phyloP scores from a whole-genome alignment of 495 filamentous ascomycete genomes.

The Neurospora sp. region DNA sequence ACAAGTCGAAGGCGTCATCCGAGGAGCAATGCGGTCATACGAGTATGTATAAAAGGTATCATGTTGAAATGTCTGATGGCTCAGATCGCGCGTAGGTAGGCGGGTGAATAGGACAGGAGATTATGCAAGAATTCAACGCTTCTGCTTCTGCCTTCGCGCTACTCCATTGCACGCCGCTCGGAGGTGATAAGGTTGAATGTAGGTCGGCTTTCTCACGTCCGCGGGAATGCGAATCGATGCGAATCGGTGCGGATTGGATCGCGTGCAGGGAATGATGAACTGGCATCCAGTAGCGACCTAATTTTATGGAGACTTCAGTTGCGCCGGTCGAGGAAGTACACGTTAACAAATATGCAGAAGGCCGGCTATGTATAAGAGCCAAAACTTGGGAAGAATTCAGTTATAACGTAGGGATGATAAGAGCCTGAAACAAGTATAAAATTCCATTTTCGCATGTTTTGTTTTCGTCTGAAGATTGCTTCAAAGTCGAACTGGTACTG shows the following conservation, averaged over 20 bases:
- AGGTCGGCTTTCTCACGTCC: background rate
- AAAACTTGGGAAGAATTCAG: background rate
- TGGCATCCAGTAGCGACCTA: background rate
- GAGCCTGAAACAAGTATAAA: background rate
- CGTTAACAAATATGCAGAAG: background rate
- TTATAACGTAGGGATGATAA: background rate
- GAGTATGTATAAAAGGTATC: slow-evolving; percentile 77
- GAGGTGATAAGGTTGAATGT: background rate
- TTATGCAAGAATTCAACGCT: background rate
- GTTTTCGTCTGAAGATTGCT: background rate
- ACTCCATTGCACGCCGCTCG: background rate
- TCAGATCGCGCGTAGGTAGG: background rate
- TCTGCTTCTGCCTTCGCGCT: background rate
- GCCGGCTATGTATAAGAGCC: background rate
- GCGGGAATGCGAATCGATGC: too few species aligned
- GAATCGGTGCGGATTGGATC: background rate
- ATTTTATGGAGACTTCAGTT: background rate
- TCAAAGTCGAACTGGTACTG: background rate
- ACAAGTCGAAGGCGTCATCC: background rate
- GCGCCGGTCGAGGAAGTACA: background rate
- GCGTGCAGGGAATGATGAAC: background rate
- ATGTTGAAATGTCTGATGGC: slow-evolving; percentile 34
- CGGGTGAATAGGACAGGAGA: background rate
- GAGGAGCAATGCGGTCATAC: slow-evolving; percentile 37
- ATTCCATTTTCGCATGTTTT: background rate